Conservation (phyloP, 2,329 filamentous ascomycete species). For the Calonectria honghensis region DNA sequence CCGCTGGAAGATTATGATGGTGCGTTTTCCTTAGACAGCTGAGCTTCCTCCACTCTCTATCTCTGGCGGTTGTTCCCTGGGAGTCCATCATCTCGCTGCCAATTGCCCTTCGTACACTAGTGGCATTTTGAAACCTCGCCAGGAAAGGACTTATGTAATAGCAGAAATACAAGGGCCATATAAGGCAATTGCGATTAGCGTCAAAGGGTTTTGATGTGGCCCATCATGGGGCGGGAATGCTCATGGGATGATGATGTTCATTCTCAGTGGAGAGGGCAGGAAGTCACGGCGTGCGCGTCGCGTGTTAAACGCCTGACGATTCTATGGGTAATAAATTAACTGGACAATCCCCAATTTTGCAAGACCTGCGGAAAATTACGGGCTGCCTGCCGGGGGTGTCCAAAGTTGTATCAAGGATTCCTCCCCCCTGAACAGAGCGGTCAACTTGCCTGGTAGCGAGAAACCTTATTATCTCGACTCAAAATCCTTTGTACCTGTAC, state of each 20-base stretch:
- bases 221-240: no score
- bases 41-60: background rate
- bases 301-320: background rate
- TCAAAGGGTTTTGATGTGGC: background rate
- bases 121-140: background rate
- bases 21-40: background rate
- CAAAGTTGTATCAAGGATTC: constrained; percentile 3
- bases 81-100: background rate
- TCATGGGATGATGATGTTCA: background rate
- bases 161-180: background rate
- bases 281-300: background rate
- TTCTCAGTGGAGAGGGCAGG: background rate
- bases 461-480: constrained; percentile 6
- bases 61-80: background rate
- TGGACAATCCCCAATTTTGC: no score
- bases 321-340: background rate
- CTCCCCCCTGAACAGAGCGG: background rate
- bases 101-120: background rate
- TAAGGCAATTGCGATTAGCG: background rate
- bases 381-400: constrained; percentile 2
- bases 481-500: constrained; percentile 20
- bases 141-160: background rate
- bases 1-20: background rate
- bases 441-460: background rate
- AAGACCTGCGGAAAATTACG: background rate